Evolutionary conservation across 441 rosid species (phyloP), one percentile per base, ranked within the genome.

Genomic region (Brassica balearica): DNA sequence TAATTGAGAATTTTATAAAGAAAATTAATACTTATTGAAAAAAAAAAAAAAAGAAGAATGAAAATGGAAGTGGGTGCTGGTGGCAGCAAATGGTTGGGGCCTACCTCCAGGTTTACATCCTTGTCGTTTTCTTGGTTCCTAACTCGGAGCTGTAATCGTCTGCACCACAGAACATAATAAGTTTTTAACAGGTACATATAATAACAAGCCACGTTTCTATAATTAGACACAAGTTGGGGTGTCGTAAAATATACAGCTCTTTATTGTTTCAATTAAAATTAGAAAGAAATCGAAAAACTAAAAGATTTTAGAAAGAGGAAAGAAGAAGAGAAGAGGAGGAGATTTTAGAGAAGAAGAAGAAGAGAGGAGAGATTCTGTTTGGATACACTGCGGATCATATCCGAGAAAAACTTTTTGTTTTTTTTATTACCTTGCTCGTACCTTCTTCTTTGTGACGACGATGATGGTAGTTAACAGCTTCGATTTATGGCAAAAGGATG

Each of bases 401-500:
- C 51, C 19, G 19, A 36, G 25, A 15, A 17, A 17, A 34, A 2
- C 5, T 19, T 43, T 11, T 43, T 59, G n/a, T n/a, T 27, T 34
- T 27, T 34, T 34, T 34, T 1, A 34, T 34, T 46, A 60, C 71
- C 6, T 59, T 14, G 11, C 66, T 62, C 20, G 66, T 62, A 6
- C 2, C 20, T n/a, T 62, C 8, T 61, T 60, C 63, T 46, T 9
- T 46, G 51, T 62, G 75, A 85, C 25, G 85, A 51, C 56, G 89
- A 91, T 88, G 96, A 84, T 90, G 92, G 87, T 87, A 32, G 95
- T 84, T 2, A 90, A 87, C 79, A 88, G 87, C 84, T 90, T 91
- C 71, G 96, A 90, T 84, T 71, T 88, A 75, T 94, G 98, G 97
- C 90, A 86, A 81, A 91, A 88, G 15, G 95, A 94, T 77, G 82